A percentile compares a stretch with the other conserved stretches of the same genome.
These are phyloP conservation scores for Huntiella moniliformis DNA, from an alignment of 2,329 filamentous ascomycete species.

Conservation along the genomic window DNA sequence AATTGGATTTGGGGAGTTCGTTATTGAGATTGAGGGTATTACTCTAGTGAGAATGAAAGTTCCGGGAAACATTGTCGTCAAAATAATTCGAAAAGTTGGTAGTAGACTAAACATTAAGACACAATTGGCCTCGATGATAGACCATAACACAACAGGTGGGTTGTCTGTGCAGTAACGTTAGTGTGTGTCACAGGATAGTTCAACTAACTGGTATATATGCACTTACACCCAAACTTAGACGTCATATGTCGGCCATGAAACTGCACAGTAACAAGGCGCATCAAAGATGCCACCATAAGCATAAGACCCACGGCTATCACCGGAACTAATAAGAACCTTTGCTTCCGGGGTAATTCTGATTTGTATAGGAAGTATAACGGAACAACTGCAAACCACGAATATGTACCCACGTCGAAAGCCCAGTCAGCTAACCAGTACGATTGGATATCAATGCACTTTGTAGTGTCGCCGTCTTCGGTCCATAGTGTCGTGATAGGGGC, in stretches of 20 bases:
- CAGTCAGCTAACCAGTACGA: not conserved
- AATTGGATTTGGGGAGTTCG: not conserved
- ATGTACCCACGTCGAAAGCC: not conserved
- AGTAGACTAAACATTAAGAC: not conserved
- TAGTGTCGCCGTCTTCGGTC: not conserved
- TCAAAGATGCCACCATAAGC: not conserved
- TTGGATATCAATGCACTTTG: not conserved
- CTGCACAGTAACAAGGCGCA: not conserved
- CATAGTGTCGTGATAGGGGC: not conserved
- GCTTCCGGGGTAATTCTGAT: not conserved
- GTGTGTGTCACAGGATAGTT: no score
- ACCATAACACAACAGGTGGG: not conserved
- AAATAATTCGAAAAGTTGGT: not conserved
- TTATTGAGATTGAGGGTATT: not conserved
- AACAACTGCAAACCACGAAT: not conserved
- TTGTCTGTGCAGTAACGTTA: not conserved
- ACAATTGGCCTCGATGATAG: not conserved
- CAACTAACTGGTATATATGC: no score
- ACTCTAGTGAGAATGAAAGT: constrained; percentile 1
- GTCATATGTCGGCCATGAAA: not conserved
- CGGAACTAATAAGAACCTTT: not conserved
- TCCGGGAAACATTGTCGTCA: constrained; percentile 1
- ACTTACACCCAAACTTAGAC: not conserved
- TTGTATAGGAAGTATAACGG: not conserved
- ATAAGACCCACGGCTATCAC: not conserved